Evolutionary conservation across 306 rosid species (phyloP).

Genomic region (Malus asiatica): DNA sequence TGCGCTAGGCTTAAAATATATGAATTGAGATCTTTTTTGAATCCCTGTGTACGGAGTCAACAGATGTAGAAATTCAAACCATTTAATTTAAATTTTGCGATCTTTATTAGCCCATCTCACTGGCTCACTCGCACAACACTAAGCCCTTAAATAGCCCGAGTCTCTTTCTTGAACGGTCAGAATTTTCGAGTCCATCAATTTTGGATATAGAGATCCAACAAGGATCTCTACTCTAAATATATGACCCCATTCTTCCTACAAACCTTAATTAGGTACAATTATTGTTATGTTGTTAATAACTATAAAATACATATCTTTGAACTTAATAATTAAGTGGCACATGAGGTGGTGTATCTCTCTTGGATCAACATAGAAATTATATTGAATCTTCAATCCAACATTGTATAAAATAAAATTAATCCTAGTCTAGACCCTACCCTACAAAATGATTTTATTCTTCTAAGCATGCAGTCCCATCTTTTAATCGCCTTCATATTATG

Average conservation of each 20-base stretch:
- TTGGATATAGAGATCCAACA: no score
- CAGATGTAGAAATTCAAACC: no score
- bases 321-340: constrained; percentile 39
- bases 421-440: constrained; percentile 40
- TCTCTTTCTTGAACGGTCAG: no score
- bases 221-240: neutral
- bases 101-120: no score
- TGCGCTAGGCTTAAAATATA: constrained; percentile 10
- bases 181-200: no score
- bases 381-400: constrained; percentile 14
- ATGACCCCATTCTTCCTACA: constrained; percentile 9
- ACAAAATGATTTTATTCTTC: constrained; percentile 42
- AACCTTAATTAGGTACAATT: constrained; percentile 25
- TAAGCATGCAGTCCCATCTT: constrained; percentile 39
- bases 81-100: no score
- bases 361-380: constrained; percentile 18
- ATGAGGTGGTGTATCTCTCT: constrained; percentile 52
- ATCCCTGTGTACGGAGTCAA: no score
- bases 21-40: neutral
- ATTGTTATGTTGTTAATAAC: neutral
- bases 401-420: constrained; percentile 21
- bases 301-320: constrained; percentile 14
- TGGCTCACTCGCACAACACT: no score
- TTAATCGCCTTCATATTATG: constrained; percentile 26
- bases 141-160: accelerated